A percentile compares a stretch with the other conserved stretches of the same genome.
Conservation (phyloP, 148 eudicot species). For the Fagopyrum esculentum region DNA sequence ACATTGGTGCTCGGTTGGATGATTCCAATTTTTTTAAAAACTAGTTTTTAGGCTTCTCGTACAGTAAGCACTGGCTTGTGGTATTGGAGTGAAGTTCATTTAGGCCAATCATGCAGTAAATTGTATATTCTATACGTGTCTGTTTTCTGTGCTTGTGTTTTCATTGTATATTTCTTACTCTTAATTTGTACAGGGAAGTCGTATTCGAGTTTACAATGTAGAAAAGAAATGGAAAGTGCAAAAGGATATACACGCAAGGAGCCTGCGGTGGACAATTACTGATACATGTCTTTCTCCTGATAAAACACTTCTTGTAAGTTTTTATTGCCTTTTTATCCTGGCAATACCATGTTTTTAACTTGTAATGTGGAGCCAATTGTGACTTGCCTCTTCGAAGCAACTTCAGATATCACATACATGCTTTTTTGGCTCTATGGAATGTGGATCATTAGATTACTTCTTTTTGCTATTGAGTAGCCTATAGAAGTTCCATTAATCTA, state of each 20-base stretch:
- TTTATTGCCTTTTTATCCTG: conserved; percentile 8
- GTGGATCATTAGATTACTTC: neutral
- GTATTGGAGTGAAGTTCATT: neutral
- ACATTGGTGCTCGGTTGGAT: neutral
- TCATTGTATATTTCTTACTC: neutral
- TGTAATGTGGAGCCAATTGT: neutral
- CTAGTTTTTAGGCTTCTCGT: neutral
- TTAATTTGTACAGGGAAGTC: conserved; percentile 54
- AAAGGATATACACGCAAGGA: conserved; percentile 68
- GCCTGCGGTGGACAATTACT: conserved; percentile 86
- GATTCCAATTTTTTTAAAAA: neutral
- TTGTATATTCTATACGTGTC: neutral
- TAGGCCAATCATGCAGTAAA: neutral
- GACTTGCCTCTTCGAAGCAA: neutral
- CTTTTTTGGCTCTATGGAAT: neutral
- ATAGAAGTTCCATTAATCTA: neutral
- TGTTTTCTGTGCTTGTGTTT: neutral
- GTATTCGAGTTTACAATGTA: conserved; percentile 70
- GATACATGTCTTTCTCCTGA: conserved; percentile 91
- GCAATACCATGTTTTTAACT: neutral
- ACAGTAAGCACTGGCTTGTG: neutral
- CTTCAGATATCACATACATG: neutral
- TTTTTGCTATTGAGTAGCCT: neutral
- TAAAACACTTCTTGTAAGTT: conserved; percentile 62
- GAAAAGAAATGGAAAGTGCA: conserved; percentile 70